A percentile compares a stretch with the other conserved stretches of the same genome.
Evolutionary conservation across 2,329 filamentous ascomycete species (phyloP).

Genomic region (Penicillium sclerotigenum): DNA sequence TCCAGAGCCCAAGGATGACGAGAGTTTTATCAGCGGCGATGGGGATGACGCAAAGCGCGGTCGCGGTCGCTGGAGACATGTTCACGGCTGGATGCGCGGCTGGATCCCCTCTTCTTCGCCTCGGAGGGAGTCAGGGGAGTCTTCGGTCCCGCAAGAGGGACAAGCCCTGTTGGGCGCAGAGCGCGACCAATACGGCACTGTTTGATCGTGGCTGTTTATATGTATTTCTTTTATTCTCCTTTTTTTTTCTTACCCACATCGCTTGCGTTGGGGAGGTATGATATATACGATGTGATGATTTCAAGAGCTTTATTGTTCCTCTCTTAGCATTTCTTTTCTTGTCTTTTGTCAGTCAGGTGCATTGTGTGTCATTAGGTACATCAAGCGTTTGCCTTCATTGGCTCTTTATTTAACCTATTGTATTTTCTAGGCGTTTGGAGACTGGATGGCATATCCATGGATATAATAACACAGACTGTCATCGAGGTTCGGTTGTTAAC

Average conservation of each 20-base stretch:
- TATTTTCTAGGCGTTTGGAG: background rate
- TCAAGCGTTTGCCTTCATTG: background rate
- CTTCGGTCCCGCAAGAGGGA: constrained; percentile 23
- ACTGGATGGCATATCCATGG: background rate
- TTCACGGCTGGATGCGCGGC: constrained; percentile 64
- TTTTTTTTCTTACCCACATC: background rate
- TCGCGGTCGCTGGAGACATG: constrained; percentile 52
- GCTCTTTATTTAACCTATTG: background rate
- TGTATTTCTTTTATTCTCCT: background rate
- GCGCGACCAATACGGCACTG: constrained; percentile 33
- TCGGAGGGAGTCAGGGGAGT: constrained; percentile 21
- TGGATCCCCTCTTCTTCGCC: constrained; percentile 57
- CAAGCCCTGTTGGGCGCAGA: constrained; percentile 31
- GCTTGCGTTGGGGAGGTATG: background rate
- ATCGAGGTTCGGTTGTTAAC: background rate
- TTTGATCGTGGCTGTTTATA: constrained; percentile 21
- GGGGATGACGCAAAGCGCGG: constrained; percentile 46
- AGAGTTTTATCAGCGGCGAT: constrained; percentile 4
- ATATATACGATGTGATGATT: constrained; percentile 11
- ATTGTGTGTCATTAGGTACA: background rate
- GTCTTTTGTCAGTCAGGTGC: background rate
- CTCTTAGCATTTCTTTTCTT: background rate
- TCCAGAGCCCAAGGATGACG: constrained; percentile 14
- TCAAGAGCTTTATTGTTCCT: background rate
- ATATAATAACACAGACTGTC: background rate